These are phyloP conservation scores for Podospora pseudocomata DNA, from an alignment of 495 filamentous ascomycete genomes.

Conservation along the genomic window DNA sequence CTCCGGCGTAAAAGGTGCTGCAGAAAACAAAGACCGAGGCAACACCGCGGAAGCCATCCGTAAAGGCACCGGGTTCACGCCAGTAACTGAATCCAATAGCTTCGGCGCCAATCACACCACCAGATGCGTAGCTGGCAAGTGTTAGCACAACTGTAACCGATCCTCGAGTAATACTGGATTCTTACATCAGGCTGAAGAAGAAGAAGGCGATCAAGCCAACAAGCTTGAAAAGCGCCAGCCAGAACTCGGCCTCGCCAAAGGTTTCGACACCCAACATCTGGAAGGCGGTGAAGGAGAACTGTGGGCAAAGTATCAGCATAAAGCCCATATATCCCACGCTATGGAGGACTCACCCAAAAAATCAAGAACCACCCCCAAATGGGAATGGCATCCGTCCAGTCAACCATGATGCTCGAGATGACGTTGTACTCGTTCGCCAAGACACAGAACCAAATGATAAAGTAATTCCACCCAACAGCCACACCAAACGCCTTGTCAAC, in stretches of 20 bases:
- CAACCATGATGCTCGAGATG: slow-evolving; percentile 56
- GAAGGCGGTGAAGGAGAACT: slow-evolving; percentile 44
- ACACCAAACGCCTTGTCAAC: slow-evolving; percentile 76
- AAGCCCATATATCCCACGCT: neutral
- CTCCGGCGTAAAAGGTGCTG: slow-evolving; percentile 70
- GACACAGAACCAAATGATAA: slow-evolving; percentile 61
- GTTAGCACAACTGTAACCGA: neutral
- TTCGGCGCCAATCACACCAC: slow-evolving; percentile 45
- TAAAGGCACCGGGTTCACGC: slow-evolving; percentile 65
- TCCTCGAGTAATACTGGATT: neutral
- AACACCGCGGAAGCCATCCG: slow-evolving; percentile 60
- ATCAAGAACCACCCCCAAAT: slow-evolving; percentile 60
- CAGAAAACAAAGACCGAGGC: slow-evolving; percentile 61
- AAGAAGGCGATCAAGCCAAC: slow-evolving; percentile 65
- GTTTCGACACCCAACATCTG: slow-evolving; percentile 47
- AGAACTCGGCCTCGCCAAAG: slow-evolving; percentile 64
- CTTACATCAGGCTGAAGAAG: slow-evolving; percentile 60
- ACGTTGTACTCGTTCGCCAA: slow-evolving; percentile 57
- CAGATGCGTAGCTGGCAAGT: slow-evolving; percentile 41
- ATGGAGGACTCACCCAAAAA: slow-evolving; percentile 53
- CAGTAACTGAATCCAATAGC: slow-evolving; percentile 62
- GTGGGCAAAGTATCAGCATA: slow-evolving; percentile 14
- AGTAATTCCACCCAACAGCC: slow-evolving; percentile 81
- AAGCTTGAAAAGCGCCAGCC: slow-evolving; percentile 62
- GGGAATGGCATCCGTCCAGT: slow-evolving; percentile 54